Conservation (phyloP, 768 basidiomycete genomes). For the Coprinopsis strossmayeri region DNA sequence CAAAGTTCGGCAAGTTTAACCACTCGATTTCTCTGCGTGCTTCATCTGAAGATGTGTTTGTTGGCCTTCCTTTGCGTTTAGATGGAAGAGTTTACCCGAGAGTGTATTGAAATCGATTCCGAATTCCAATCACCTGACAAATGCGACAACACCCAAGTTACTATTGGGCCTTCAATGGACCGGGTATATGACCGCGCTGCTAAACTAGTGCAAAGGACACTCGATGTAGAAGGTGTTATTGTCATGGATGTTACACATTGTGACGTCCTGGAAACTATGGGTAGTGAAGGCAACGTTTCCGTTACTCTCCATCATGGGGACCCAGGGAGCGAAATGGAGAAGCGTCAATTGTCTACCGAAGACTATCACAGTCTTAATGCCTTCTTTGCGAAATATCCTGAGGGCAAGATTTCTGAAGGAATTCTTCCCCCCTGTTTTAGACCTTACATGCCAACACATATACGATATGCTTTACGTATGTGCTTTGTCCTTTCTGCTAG, state of each 20-base stretch:
- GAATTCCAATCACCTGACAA: slow-evolving; percentile 27
- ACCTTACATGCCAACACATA: slow-evolving; percentile 71
- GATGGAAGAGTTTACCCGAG: slow-evolving; percentile 96
- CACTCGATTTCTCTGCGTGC: too few relatives aligned
- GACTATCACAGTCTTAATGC: slow-evolving; percentile 72
- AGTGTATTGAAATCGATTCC: slow-evolving; percentile 87
- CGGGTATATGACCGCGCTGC: slow-evolving; percentile 88
- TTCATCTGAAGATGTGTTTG: too few relatives aligned
- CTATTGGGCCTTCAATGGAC: slow-evolving; percentile 60
- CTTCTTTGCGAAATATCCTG: slow-evolving; percentile 75
- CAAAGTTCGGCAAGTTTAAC: slow-evolving; percentile 66
- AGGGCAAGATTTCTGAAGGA: slow-evolving; percentile 84
- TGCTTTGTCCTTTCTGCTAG: slow-evolving; percentile 10
- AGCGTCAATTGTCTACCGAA: slow-evolving; percentile 51
- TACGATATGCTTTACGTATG: slow-evolving; percentile 86
- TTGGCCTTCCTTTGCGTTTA: too few relatives aligned
- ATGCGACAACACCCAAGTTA: slow-evolving; percentile 24
- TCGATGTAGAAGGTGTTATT: slow-evolving; percentile 88
- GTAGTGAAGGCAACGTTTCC: slow-evolving; percentile 52
- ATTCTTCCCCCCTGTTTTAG: slow-evolving; percentile 80
- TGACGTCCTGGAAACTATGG: slow-evolving; percentile 74
- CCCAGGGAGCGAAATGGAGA: slow-evolving; percentile 42
- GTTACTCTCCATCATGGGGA: slow-evolving; percentile 70
- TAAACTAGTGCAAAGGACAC: slow-evolving; percentile 79
- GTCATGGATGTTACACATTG: slow-evolving; percentile 92